Evolutionary conservation across 768 basidiomycete species (phyloP).

Genomic region (Boletales sp.): DNA sequence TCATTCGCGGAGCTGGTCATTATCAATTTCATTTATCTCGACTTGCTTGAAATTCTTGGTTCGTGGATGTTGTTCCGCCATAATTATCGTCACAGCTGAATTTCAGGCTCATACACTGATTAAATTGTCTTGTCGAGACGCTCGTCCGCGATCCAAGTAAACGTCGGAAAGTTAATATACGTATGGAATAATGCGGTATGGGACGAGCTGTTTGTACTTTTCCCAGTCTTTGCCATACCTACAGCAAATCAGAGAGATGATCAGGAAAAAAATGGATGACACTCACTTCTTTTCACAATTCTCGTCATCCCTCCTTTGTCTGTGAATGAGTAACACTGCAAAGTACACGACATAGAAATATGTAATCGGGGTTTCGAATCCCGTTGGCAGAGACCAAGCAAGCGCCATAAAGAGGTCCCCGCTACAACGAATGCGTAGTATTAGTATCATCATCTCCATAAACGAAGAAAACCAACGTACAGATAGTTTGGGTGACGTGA

Average conservation of each 20-base stretch:
- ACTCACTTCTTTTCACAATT: slow-evolving; percentile 83
- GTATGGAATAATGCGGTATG: slow-evolving; percentile 82
- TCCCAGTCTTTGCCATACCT: slow-evolving; percentile 96
- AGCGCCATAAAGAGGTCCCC: slow-evolving; percentile 87
- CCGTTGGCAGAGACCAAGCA: slow-evolving; percentile 92
- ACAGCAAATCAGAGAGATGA: background rate
- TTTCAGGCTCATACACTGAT: background rate
- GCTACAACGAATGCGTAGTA: slow-evolving; percentile 32
- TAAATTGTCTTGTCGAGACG: background rate
- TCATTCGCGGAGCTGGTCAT: no score
- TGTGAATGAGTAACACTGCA: slow-evolving; percentile 80
- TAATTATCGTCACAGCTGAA: no score
- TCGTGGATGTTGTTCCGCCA: no score
- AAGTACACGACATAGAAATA: slow-evolving; percentile 96
- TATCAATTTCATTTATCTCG: no score
- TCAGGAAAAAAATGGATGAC: background rate
- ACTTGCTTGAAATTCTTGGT: no score
- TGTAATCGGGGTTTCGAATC: slow-evolving; percentile 88
- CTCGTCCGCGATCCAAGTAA: background rate
- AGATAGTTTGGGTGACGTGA: slow-evolving; percentile 93
- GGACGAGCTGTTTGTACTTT: slow-evolving; percentile 83
- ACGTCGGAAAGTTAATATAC: slow-evolving; percentile 47
- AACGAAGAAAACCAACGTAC: slow-evolving; percentile 35
- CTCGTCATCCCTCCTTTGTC: slow-evolving; percentile 90
- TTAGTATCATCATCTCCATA: background rate